Percentiles rank a stretch among this genome's conserved stretches.
These are phyloP conservation scores for Mayamaea pseudoterrestris DNA, from an alignment of 108 stramenopile genomes.

Conservation along the genomic window DNA sequence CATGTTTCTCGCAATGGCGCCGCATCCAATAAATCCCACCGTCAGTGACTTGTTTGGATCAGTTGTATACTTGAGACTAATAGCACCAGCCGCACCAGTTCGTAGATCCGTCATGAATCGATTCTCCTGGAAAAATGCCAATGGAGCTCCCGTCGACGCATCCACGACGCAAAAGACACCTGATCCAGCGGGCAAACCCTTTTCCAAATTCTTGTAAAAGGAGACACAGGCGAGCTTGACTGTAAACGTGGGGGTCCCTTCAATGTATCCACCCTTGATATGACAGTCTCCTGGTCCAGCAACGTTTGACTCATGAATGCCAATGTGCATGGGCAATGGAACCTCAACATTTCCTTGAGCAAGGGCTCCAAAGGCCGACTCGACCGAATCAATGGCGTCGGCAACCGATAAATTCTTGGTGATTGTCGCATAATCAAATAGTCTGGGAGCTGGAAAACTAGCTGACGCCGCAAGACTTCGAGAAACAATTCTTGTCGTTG, in stretches of 20 bases:
- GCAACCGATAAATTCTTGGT: constrained; percentile 60
- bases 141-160: constrained; percentile 81
- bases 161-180: constrained; percentile 88
- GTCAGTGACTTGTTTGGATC: constrained; percentile 40
- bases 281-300: constrained; percentile 92
- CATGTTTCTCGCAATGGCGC: constrained; percentile 86
- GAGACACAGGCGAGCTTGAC: constrained; percentile 85
- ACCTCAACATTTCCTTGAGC: constrained; percentile 89
- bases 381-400: constrained; percentile 80
- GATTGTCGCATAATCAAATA: constrained; percentile 79
- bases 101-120: constrained; percentile 92
- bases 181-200: constrained; percentile 72
- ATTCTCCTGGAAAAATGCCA: constrained; percentile 88
- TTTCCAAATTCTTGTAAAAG: constrained; percentile 87
- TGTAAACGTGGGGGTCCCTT: constrained; percentile 73
- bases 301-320: constrained; percentile 64
- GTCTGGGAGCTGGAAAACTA: constrained; percentile 53
- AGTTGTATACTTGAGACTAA: constrained; percentile 79
- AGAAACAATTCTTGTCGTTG: too few relatives aligned
- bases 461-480: not conserved
- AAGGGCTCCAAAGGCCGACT: constrained; percentile 77
- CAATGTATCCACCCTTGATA: constrained; percentile 80
- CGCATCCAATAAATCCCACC: constrained; percentile 84
- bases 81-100: constrained; percentile 87
- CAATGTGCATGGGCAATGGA: constrained; percentile 94